phyloP scores from a whole-genome alignment of 1,284 basidiomycete species.

The Flammula alnicola region DNA sequence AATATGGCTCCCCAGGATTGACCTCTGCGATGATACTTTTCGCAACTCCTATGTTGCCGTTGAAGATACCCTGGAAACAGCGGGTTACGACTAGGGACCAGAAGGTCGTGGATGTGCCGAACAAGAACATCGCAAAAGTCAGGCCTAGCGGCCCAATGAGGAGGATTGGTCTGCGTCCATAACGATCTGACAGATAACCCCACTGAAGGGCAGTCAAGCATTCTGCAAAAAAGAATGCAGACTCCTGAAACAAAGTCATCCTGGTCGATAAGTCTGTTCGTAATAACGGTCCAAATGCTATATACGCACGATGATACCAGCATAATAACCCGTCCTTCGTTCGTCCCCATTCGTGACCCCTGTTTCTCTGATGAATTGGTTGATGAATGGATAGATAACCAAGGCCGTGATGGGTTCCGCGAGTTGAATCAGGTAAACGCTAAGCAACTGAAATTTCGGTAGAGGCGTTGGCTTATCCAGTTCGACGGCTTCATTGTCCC shows the following conservation, averaged over 20 bases:
- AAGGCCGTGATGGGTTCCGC: conserved; percentile 51
- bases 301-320: conserved; percentile 45
- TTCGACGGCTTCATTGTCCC: too few species aligned
- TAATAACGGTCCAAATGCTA: not conserved
- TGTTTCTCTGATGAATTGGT: conserved; percentile 50
- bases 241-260: conserved; percentile 41
- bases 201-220: conserved; percentile 46
- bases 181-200: conserved; percentile 48
- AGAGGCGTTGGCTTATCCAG: conserved; percentile 42
- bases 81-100: conserved; percentile 44
- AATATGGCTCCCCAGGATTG: conserved; percentile 1
- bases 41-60: conserved; percentile 44
- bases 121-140: conserved; percentile 43
- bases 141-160: conserved; percentile 49
- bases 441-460: conserved; percentile 45
- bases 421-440: conserved; percentile 46
- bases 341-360: conserved; percentile 50
- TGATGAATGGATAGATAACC: conserved; percentile 62
- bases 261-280: not conserved
- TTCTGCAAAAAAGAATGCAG: conserved; percentile 48
- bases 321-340: conserved; percentile 55
- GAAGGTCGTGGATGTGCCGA: conserved; percentile 49
- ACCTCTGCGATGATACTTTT: conserved; percentile 33
- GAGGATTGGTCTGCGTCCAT: conserved; percentile 50
- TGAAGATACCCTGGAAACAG: conserved; percentile 49